A percentile compares a stretch with the other conserved stretches of the same genome.
Conservation (phyloP, 768 basidiomycete species). For the Exidia glandulosa region DNA sequence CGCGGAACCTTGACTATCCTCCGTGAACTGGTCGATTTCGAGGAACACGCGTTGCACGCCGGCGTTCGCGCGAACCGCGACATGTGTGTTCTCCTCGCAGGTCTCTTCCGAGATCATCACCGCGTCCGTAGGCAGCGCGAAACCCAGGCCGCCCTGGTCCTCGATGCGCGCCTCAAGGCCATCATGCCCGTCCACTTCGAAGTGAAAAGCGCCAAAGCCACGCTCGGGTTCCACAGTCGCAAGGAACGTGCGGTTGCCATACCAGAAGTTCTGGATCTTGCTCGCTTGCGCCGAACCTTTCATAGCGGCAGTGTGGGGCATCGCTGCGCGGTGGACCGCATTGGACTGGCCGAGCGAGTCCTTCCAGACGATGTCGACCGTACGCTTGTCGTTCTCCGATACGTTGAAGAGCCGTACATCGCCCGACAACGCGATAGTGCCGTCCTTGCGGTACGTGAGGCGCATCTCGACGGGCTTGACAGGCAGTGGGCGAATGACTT, state of each 20-base stretch:
- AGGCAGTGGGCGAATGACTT: constrained; percentile 16
- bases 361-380: neutral
- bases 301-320: neutral
- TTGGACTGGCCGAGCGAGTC: neutral
- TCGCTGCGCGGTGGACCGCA: neutral
- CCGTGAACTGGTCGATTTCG: neutral
- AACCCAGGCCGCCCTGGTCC: neutral
- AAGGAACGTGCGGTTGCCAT: neutral
- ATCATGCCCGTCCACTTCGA: neutral
- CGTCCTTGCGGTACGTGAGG: neutral
- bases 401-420: neutral
- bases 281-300: neutral
- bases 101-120: neutral
- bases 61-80: neutral
- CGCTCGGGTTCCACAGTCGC: neutral
- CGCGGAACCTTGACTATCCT: neutral
- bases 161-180: neutral
- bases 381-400: neutral
- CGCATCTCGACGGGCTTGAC: neutral
- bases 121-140: neutral
- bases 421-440: neutral
- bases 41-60: neutral
- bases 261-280: neutral
- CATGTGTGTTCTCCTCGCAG: neutral
- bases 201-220: neutral